A percentile compares a stretch with the other conserved stretches of the same genome.
Evolutionary conservation across 2,329 filamentous ascomycete genomes (phyloP).

Genomic region (Tympanopsis confertula): DNA sequence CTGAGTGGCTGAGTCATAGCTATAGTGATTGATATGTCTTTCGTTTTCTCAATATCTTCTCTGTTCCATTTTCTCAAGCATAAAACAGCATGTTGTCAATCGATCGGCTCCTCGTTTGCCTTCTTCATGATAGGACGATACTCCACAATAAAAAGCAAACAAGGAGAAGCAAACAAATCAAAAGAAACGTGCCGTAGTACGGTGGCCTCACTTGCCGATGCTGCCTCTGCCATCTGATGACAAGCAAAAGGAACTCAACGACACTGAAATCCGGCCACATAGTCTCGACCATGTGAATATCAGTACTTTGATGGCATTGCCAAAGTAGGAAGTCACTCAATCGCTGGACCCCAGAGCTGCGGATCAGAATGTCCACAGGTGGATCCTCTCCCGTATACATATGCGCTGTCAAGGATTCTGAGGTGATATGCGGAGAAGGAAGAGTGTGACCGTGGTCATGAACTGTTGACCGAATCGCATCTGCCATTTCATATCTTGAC

Average conservation of each 20-base stretch:
- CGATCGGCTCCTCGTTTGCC: no score
- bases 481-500: background rate
- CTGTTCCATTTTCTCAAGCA: no score
- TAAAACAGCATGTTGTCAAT: no score
- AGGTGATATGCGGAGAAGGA: background rate
- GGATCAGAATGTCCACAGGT: constrained; percentile 6
- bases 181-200: no score
- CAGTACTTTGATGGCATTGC: constrained; percentile 2
- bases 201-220: no score
- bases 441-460: background rate
- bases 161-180: no score
- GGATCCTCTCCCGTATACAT: constrained; percentile 3
- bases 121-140: no score
- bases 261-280: background rate
- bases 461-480: background rate
- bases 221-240: background rate
- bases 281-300: background rate
- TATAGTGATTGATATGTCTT: no score
- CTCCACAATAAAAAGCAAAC: no score
- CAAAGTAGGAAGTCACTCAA: constrained; percentile 7
- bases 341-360: constrained; percentile 5
- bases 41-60: no score
- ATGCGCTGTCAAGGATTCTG: background rate
- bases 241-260: background rate
- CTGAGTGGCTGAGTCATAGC: no score